A percentile compares a stretch with the other conserved stretches of the same genome.
Conservation (phyloP, 1,284 basidiomycete genomes). For the Cryptococcus sp. region DNA sequence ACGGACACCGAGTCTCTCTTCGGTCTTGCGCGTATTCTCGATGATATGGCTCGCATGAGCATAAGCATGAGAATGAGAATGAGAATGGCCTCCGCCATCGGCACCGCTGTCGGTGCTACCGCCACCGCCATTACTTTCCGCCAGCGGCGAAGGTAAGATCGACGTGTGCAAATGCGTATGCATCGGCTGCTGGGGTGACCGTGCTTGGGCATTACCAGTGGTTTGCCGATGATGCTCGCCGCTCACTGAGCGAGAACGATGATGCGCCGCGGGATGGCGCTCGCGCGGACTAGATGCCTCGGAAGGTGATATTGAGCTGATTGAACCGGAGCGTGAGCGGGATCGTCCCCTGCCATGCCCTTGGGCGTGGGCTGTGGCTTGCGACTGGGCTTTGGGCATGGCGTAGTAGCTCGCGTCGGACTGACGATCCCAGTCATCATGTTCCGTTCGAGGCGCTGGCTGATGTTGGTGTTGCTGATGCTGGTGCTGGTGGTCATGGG, state of each 20-base stretch:
- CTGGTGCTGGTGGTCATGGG: conserved; percentile 16
- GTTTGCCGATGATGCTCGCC: not conserved
- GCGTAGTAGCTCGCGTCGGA: conserved; percentile 24
- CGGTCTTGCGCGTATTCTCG: too few species aligned
- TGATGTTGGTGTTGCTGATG: conserved; percentile 11
- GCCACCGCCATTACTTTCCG: not conserved
- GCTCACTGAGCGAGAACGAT: conserved; percentile 18
- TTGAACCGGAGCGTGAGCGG: conserved; percentile 14
- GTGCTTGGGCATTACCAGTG: not conserved
- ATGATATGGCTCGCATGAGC: too few species aligned
- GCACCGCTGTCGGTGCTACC: not conserved
- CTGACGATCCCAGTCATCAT: conserved; percentile 11
- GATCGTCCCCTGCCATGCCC: conserved; percentile 1
- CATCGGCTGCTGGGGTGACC: conserved; percentile 2
- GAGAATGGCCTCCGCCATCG: not conserved
- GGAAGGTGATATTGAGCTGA: conserved; percentile 10
- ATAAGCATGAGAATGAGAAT: too few species aligned
- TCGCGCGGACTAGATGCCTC: conserved; percentile 4
- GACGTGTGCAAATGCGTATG: conserved; percentile 14
- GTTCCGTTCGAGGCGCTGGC: not conserved
- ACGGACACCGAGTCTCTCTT: not conserved
- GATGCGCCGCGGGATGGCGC: conserved; percentile 1
- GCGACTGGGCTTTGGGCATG: conserved; percentile 7
- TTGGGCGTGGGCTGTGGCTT: too few species aligned
- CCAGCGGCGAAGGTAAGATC: conserved; percentile 17